Base-by-base conservation (phyloP, 1,284 basidiomycete species). In the Puccinia brachypodii region DNA sequence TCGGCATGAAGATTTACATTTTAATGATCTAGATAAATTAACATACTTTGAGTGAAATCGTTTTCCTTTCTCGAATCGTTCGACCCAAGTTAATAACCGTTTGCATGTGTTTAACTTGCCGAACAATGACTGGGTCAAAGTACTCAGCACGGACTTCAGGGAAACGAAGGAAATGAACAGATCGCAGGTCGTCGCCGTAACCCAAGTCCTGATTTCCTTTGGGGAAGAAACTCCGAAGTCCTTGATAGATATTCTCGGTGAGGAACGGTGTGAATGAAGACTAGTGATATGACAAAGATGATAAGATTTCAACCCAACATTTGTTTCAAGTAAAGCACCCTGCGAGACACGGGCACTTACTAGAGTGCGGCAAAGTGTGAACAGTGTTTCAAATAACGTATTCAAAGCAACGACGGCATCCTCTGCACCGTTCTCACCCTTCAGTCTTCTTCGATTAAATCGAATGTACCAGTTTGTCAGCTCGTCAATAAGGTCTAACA, bases 401-500 rank as follows among this genome's bases (percentile, higher is more conserved):
- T 99, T 98, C 85, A 99, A 89, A 14, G 96, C 97, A 14, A 92
- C 89, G 22, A 92, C 86, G 11, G 96, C 96, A 86, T 99, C 96
- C 85, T 95, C 92, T 82, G 90, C 89, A 6, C 96, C 94, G 85
- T 94, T 93, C 87, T 97, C 94, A 69, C 97, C 97, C 89, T 99
- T 99, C 82, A 99, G 89, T 40, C 97, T 91, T 84, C 92, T 92
- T 81, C 97, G 92, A 88, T 99, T 99, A 90, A 99, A 99, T 77
- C 97, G 95, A 85, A 99, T 99, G 88, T 99, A 99, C 96, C 96
- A 98, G 87, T 99, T 99, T 69, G 97, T 99, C 82, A 99, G 89
- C 87, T 99, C 97, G 84, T 97, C 94, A 68, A 99, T 91, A 83
- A 99, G 91, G 83, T 94, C 93, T 81, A 98, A 89, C 77, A 99